A percentile compares a stretch with the other conserved stretches of the same genome.
Evolutionary conservation across 208 protist genomes (phyloP).

Genomic region (Acanthamoeba rhysodes): DNA sequence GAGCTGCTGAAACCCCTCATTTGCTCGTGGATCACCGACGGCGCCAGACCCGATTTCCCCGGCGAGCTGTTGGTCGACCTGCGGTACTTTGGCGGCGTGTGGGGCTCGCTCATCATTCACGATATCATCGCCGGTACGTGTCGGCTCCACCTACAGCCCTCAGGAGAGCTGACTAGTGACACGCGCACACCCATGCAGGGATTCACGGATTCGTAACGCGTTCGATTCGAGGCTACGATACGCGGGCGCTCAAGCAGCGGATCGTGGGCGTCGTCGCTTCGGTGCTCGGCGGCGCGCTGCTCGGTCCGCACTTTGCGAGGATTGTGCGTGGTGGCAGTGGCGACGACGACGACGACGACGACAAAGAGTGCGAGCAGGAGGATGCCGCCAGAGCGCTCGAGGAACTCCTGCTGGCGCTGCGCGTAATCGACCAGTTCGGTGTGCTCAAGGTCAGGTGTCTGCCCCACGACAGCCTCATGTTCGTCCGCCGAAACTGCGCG

Average conservation of each 20-base stretch:
- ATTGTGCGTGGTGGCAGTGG: background rate
- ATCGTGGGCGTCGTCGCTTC: background rate
- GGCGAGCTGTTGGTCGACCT: background rate
- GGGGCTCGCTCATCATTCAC: conserved; percentile 45
- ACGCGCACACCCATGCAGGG: background rate
- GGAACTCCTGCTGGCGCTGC: background rate
- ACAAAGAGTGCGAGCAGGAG: background rate
- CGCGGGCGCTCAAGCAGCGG: conserved; percentile 46
- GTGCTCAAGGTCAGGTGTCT: background rate
- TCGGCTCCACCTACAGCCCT: background rate
- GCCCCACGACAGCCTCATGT: conserved; percentile 15
- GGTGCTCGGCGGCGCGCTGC: background rate
- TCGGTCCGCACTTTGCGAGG: background rate
- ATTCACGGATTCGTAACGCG: conserved; percentile 23
- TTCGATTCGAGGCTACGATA: conserved; percentile 35
- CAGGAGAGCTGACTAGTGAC: no score
- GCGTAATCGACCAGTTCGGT: conserved; percentile 32
- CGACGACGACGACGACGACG: no score
- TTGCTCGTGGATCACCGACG: background rate
- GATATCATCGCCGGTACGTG: conserved; percentile 20
- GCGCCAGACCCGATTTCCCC: background rate
- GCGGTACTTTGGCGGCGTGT: background rate
- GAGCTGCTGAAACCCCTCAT: conserved; percentile 28
- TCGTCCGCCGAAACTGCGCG: background rate
- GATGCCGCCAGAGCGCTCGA: background rate